A percentile compares a stretch with the other conserved stretches of the same genome.
These are phyloP conservation scores for Coemansia sp. DNA, from an alignment of 192 early-diverging fungal genomes.

Conservation along the genomic window DNA sequence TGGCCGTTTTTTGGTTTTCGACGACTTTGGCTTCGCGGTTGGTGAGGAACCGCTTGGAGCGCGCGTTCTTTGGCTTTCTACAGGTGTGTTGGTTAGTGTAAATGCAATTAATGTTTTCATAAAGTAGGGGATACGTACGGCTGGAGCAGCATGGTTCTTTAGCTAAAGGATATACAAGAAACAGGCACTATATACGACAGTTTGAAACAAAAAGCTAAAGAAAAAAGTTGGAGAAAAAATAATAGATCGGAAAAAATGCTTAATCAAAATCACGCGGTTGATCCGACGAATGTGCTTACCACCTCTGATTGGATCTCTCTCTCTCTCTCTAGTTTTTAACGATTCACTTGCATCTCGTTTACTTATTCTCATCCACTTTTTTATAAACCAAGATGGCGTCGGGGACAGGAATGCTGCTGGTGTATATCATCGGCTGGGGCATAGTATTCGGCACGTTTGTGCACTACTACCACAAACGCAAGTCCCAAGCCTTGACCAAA, in stretches of 20 bases:
- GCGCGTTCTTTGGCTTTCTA: conserved; percentile 84
- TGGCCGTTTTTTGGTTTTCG: conserved; percentile 87
- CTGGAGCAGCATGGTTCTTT: conserved; percentile 7
- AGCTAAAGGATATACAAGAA: conserved; percentile 1
- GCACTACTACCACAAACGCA: conserved; percentile 58
- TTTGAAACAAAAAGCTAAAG: not conserved
- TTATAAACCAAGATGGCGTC: conserved; percentile 45
- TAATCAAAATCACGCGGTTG: not conserved
- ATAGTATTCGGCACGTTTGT: conserved; percentile 58
- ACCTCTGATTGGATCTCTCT: not conserved
- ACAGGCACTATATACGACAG: not conserved
- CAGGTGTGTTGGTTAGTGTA: not conserved
- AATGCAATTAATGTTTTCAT: not conserved
- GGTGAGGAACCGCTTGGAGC: conserved; percentile 79
- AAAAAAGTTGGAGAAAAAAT: not conserved
- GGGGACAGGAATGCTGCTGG: conserved; percentile 51
- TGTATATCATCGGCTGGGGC: conserved; percentile 56
- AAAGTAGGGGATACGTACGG: conserved; percentile 6
- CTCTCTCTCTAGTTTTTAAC: not conserved
- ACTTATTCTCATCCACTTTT: not conserved
- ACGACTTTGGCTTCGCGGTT: conserved; percentile 87
- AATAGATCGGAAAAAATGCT: not conserved
- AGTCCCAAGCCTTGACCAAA: conserved; percentile 45
- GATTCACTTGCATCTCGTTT: conserved; percentile 4
- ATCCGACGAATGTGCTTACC: not conserved